These are phyloP conservation scores for Didymella sp. DNA, from an alignment of 2,329 filamentous ascomycete genomes.

Conservation along the genomic window DNA sequence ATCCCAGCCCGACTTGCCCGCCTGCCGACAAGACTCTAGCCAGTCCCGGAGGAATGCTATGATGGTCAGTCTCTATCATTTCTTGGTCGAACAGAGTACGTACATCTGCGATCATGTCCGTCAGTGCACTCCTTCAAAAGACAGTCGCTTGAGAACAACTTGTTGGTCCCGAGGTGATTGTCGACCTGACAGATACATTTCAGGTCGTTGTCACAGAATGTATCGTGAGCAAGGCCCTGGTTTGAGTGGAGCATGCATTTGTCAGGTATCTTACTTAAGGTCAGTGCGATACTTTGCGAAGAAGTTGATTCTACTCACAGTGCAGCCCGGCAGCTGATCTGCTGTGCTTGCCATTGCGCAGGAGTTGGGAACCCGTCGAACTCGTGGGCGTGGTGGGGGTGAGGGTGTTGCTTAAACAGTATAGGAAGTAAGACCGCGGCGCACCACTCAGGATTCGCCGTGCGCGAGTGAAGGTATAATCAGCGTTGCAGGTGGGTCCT, in stretches of 20 bases:
- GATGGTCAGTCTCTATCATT: not conserved
- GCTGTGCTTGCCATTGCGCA: constrained; percentile 2
- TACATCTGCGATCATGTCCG: constrained; percentile 20
- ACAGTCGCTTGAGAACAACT: constrained; percentile 24
- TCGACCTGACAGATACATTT: constrained; percentile 28
- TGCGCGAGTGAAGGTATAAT: not conserved
- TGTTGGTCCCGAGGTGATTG: constrained; percentile 21
- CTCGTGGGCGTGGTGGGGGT: not conserved
- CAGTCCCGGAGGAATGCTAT: constrained; percentile 24
- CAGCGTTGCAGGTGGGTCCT: not conserved
- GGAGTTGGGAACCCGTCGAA: not conserved
- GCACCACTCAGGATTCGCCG: not conserved
- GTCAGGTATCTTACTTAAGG: constrained; percentile 11
- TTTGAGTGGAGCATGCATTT: constrained; percentile 15
- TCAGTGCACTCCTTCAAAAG: constrained; percentile 22
- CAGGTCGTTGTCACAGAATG: constrained; percentile 21
- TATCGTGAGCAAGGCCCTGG: not conserved
- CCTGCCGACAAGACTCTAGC: constrained; percentile 16
- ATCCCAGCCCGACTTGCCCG: constrained; percentile 7
- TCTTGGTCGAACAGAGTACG: not conserved
- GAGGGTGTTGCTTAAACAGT: not conserved
- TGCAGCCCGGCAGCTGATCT: constrained; percentile 6
- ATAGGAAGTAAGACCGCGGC: not conserved
- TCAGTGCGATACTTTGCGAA: not conserved
- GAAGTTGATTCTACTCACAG: not conserved